Evolutionary conservation across 2,329 filamentous ascomycete species (phyloP).

Genomic region (Aphanocladium album): DNA sequence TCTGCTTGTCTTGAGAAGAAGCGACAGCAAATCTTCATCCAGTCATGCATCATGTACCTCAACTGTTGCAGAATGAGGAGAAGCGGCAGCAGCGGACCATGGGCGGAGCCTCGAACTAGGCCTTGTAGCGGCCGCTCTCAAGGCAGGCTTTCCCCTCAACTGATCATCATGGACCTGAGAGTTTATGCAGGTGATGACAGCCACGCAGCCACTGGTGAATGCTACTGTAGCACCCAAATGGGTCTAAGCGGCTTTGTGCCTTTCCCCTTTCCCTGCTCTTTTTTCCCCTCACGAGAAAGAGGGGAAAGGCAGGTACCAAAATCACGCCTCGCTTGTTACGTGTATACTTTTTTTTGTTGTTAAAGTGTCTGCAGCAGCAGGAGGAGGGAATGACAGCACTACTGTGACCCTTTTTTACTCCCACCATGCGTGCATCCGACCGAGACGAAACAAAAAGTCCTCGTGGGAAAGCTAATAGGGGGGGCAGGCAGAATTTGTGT

Average conservation of each 20-base stretch:
- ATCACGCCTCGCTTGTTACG: background rate
- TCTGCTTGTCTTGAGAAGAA: background rate
- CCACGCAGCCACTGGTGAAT: constrained; percentile 3
- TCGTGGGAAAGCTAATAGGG: background rate
- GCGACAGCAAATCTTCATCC: background rate
- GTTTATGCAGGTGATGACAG: constrained; percentile 9
- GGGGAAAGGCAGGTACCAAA: background rate
- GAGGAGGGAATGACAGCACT: too few species aligned
- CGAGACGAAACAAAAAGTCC: background rate
- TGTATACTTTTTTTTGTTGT: background rate
- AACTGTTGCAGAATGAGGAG: background rate
- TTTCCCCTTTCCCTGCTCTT: background rate
- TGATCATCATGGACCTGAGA: constrained; percentile 1
- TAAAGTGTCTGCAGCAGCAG: too few species aligned
- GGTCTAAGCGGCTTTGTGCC: background rate
- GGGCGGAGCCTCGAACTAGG: background rate
- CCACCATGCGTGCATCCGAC: too few species aligned
- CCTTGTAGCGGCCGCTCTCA: background rate
- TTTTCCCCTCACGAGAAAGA: background rate
- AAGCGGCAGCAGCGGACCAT: background rate
- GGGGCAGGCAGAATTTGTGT: background rate
- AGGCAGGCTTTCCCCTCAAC: background rate
- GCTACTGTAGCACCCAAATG: background rate
- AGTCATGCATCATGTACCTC: background rate
- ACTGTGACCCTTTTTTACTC: too few species aligned